These are phyloP conservation scores for Cephaloascus fragrans DNA, from an alignment of 805 yeast species.

Conservation along the genomic window DNA sequence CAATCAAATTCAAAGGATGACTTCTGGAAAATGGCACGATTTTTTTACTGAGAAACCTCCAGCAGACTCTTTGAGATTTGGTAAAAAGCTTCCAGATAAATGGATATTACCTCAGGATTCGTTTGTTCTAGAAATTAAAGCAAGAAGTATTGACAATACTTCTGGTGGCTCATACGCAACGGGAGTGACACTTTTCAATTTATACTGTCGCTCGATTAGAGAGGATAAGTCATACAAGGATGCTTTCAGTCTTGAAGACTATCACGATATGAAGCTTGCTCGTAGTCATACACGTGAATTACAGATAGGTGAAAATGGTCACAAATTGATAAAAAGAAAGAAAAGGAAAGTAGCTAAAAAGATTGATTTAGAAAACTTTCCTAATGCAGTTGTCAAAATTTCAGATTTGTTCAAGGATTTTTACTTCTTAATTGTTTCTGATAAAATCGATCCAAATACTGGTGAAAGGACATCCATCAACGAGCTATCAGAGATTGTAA, in stretches of 20 bases:
- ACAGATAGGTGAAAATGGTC: constrained; percentile 7
- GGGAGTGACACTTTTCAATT: constrained; percentile 65
- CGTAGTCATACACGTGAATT: constrained; percentile 5
- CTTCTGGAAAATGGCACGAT: constrained; percentile 54
- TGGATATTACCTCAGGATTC: constrained; percentile 81
- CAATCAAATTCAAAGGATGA: constrained; percentile 42
- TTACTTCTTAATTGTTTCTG: constrained; percentile 45
- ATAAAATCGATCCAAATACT: constrained; percentile 17
- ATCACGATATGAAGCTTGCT: constrained; percentile 21
- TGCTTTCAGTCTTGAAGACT: constrained; percentile 48
- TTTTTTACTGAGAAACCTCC: constrained; percentile 32
- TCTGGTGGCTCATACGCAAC: constrained; percentile 41
- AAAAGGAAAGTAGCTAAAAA: constrained; percentile 15
- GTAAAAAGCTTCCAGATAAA: constrained; percentile 48
- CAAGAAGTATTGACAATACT: constrained; percentile 54
- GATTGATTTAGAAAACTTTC: constrained; percentile 7
- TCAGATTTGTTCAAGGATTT: constrained; percentile 32
- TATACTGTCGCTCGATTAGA: constrained; percentile 60
- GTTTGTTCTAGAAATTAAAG: constrained; percentile 74
- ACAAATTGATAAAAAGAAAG: constrained; percentile 15
- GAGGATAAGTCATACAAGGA: constrained; percentile 56
- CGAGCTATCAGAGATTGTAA: constrained; percentile 26
- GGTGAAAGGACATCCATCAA: constrained; percentile 18
- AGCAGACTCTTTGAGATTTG: constrained; percentile 36
- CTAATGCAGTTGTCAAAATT: constrained; percentile 4